Percentiles rank a stretch among this genome's conserved stretches.
Conservation (phyloP, 148 eudicot species). For the Nyssa sinensis region DNA sequence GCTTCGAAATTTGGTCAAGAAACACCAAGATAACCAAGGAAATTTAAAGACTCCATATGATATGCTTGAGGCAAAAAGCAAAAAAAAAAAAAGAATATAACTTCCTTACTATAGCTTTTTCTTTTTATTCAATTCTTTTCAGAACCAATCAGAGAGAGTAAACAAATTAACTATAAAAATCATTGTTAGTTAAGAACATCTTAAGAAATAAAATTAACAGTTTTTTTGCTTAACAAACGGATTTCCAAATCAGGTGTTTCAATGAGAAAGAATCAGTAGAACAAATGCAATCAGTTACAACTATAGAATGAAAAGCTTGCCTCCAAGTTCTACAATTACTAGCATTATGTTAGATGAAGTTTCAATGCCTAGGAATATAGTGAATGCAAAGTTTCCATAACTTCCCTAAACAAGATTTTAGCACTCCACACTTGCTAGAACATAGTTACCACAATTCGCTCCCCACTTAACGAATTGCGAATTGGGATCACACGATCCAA, state of each 20-base stretch:
- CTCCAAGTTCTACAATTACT: neutral
- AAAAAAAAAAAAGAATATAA: neutral
- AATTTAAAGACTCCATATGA: constrained; percentile 4
- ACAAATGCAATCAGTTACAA: neutral
- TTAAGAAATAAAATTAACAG: neutral
- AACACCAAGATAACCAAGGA: neutral
- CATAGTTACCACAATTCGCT: no score
- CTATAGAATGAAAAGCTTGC: neutral
- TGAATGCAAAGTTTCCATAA: no score
- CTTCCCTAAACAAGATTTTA: no score
- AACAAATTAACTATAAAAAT: constrained; percentile 5
- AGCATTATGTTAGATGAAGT: neutral
- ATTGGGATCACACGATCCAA: no score
- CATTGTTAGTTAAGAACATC: neutral
- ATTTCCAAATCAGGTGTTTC: neutral
- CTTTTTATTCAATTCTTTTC: neutral
- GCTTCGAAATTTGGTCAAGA: neutral
- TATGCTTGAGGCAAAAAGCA: neutral
- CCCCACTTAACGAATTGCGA: no score
- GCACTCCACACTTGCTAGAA: no score
- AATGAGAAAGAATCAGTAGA: no score
- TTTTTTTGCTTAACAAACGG: neutral
- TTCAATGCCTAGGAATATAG: neutral
- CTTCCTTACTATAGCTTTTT: neutral
- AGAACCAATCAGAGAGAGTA: neutral